phyloP scores from a whole-genome alignment of 2,329 filamentous ascomycete genomes.

The Cephalotrichum gorgonifer region DNA sequence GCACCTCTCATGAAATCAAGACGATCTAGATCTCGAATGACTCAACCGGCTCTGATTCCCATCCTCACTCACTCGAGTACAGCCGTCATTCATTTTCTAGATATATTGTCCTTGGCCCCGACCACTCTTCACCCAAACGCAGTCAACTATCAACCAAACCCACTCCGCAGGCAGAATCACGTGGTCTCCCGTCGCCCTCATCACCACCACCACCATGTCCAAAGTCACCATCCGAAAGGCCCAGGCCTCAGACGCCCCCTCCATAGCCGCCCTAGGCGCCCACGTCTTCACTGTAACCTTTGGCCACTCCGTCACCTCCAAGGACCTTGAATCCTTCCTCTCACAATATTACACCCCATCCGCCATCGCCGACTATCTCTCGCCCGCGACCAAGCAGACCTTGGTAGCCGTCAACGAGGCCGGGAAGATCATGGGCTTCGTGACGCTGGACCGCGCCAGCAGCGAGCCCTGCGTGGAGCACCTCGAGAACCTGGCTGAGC shows the following conservation, averaged over 20 bases:
- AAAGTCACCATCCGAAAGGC: slow-evolving; percentile 13
- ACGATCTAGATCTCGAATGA: no score
- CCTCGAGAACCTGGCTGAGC: slow-evolving; percentile 21
- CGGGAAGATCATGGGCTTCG: slow-evolving; percentile 26
- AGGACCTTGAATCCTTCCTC: slow-evolving; percentile 22
- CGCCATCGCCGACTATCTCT: slow-evolving; percentile 16
- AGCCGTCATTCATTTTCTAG: no score
- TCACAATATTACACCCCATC: slow-evolving; percentile 19
- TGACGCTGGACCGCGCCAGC: slow-evolving; percentile 23
- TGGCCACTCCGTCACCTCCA: slow-evolving; percentile 26
- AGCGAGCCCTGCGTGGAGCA: slow-evolving; percentile 25
- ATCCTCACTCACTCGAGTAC: no score
- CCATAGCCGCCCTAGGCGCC: slow-evolving; percentile 22
- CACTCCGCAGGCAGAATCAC: no score
- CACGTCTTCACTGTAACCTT: slow-evolving; percentile 27
- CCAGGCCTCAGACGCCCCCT: slow-evolving; percentile 13
- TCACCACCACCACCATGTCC: background rate
- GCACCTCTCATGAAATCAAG: no score
- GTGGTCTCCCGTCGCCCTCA: no score
- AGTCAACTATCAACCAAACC: no score
- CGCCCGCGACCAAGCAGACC: slow-evolving; percentile 14
- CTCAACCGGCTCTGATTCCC: no score
- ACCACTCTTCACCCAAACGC: no score
- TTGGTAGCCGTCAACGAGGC: slow-evolving; percentile 12
- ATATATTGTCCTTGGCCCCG: no score